phyloP scores from a whole-genome alignment of 2,329 filamentous ascomycete genomes.

The Botrytis pseudocinerea region DNA sequence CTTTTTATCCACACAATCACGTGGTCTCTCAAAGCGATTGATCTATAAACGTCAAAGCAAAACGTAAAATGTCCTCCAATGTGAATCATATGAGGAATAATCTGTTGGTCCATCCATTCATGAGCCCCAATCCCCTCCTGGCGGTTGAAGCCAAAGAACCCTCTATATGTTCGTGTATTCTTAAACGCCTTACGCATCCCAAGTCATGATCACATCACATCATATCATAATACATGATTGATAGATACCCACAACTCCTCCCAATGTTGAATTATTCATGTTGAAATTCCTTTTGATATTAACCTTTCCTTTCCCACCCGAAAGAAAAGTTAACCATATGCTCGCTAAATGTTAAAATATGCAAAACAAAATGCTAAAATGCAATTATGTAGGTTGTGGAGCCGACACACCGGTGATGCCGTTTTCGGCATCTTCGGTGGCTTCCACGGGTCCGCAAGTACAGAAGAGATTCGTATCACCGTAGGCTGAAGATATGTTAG shows the following conservation, averaged over 20 bases:
- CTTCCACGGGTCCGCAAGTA: conserved; percentile 85
- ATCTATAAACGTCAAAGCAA: neutral
- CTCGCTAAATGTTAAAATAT: conserved; percentile 22
- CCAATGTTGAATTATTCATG: conserved; percentile 23
- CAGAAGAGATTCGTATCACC: conserved; percentile 94
- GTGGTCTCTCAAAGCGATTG: neutral
- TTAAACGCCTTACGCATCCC: conserved; percentile 17
- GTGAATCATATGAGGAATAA: neutral
- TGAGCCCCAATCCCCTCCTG: neutral
- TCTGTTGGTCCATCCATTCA: neutral
- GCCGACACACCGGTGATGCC: conserved; percentile 34
- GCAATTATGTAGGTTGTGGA: conserved; percentile 33
- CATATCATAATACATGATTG: conserved; percentile 19
- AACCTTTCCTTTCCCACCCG: conserved; percentile 8
- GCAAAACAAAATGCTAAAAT: conserved; percentile 17
- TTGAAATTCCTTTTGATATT: conserved; percentile 20
- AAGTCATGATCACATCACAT: conserved; percentile 12
- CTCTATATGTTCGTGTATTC: conserved; percentile 14
- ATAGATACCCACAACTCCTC: conserved; percentile 18
- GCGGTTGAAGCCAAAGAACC: conserved; percentile 21
- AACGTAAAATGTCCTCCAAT: neutral
- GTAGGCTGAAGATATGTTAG: conserved; percentile 59
- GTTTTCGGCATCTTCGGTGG: conserved; percentile 58
- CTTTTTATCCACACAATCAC: neutral
- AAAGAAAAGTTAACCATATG: conserved; percentile 9